These are phyloP conservation scores for Stenocarpella maydis DNA, from an alignment of 2,329 filamentous ascomycete species.

Conservation along the genomic window DNA sequence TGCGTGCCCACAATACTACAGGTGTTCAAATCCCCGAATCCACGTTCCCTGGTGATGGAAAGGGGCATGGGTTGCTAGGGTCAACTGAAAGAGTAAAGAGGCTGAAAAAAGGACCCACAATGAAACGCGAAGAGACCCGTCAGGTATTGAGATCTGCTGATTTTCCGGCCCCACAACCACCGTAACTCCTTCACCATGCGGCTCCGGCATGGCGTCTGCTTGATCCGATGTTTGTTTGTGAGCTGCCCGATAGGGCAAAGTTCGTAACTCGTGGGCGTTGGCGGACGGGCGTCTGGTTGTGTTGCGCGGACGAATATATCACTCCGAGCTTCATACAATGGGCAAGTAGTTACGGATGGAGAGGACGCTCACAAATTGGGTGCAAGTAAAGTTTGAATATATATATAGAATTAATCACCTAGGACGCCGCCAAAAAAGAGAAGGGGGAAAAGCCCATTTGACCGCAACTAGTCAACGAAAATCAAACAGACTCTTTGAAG, in stretches of 20 bases:
- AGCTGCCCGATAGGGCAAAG: background rate
- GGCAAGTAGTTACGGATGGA: background rate
- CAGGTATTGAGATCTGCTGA: constrained; percentile 17
- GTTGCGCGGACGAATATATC: background rate
- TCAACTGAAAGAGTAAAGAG: background rate
- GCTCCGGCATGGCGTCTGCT: background rate
- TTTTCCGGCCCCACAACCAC: constrained; percentile 2
- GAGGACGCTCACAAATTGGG: background rate
- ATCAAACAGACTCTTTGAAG: constrained; percentile 13
- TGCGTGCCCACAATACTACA: background rate
- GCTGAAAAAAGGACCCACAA: background rate
- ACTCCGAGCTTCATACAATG: background rate
- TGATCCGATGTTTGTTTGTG: background rate
- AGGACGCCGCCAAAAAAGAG: background rate
- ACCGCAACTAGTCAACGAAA: background rate
- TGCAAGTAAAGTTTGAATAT: background rate
- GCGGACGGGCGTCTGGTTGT: background rate
- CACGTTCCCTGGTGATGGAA: background rate
- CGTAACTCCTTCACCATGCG: background rate
- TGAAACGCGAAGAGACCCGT: background rate
- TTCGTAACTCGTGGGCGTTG: background rate
- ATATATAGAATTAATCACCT: background rate
- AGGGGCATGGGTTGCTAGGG: background rate
- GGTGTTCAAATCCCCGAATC: background rate
- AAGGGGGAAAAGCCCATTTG: background rate